Conservation (phyloP, 2,329 filamentous ascomycete genomes). For the Pseudogymnoascus sp. region DNA sequence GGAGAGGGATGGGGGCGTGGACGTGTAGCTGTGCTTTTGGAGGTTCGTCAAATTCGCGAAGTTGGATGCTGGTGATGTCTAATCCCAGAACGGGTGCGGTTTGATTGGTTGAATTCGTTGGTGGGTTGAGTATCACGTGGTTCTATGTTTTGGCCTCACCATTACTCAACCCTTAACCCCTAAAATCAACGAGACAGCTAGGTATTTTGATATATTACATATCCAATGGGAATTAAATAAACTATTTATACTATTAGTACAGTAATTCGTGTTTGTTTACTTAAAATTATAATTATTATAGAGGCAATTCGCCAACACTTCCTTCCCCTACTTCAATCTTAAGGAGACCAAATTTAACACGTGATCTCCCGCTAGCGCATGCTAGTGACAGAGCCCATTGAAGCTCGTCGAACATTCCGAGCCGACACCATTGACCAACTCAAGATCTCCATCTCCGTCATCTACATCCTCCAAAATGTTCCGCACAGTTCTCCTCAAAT, state of each 20-base stretch:
- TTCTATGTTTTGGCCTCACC: not conserved
- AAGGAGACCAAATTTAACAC: not conserved
- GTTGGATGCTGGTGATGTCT: constrained; percentile 9
- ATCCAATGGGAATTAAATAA: not conserved
- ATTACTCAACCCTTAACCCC: not conserved
- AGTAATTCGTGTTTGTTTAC: not conserved
- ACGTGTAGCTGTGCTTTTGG: constrained; percentile 11
- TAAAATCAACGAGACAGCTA: not conserved
- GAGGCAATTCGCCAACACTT: not conserved
- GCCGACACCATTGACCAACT: constrained; percentile 7
- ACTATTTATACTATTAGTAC: not conserved
- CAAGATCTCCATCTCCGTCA: constrained; percentile 13
- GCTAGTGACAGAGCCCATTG: constrained; percentile 9
- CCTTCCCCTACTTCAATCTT: not conserved
- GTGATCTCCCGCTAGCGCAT: constrained; percentile 4
- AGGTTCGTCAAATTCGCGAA: constrained; percentile 16
- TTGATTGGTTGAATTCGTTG: not conserved
- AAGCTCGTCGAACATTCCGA: constrained; percentile 9
- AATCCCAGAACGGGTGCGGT: constrained; percentile 5
- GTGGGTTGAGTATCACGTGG: constrained; percentile 1
- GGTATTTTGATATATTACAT: not conserved
- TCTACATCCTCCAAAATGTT: constrained; percentile 59
- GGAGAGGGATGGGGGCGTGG: constrained; percentile 18
- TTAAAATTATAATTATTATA: not conserved
- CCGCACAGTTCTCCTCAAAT: constrained; percentile 76